These are phyloP conservation scores for Arthrobotrys sinensis DNA, from an alignment of 2,329 filamentous ascomycete genomes.

Conservation along the genomic window DNA sequence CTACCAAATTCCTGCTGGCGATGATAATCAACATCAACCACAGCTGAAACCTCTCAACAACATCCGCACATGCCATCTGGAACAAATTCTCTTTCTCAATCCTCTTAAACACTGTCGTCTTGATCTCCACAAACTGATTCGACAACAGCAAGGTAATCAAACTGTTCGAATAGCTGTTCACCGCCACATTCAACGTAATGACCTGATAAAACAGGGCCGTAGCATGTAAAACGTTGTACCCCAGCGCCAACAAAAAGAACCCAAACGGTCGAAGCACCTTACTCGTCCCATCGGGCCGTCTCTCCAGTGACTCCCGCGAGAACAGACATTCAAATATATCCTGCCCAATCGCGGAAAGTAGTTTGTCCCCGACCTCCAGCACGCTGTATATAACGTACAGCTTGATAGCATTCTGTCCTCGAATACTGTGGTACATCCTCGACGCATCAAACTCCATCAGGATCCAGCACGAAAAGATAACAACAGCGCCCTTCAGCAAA, in stretches of 20 bases:
- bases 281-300: slow-evolving; percentile 88
- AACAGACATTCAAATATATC: slow-evolving; percentile 97
- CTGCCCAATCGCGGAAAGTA: slow-evolving; percentile 92
- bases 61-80: slow-evolving; percentile 94
- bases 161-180: slow-evolving; percentile 98
- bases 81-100: slow-evolving; percentile 99
- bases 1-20: slow-evolving; percentile 93
- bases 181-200: slow-evolving; percentile 96
- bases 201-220: slow-evolving; percentile 96
- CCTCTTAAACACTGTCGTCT: slow-evolving; percentile 97
- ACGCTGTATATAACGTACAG: slow-evolving; percentile 99
- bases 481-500: slow-evolving; percentile 88
- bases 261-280: slow-evolving; percentile 90
- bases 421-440: slow-evolving; percentile 97
- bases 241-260: slow-evolving; percentile 88
- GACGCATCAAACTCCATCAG: slow-evolving; percentile 95
- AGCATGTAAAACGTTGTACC: slow-evolving; percentile 90
- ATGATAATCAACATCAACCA: slow-evolving; percentile 99
- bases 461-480: slow-evolving; percentile 86
- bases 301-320: slow-evolving; percentile 90
- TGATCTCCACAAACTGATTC: slow-evolving; percentile 99
- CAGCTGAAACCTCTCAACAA: slow-evolving; percentile 96
- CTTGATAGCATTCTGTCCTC: slow-evolving; percentile 96
- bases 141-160: slow-evolving; percentile 91
- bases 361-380: slow-evolving; percentile 88